A percentile compares a stretch with the other conserved stretches of the same genome.
These are phyloP conservation scores for Oryza glaberrima DNA, from an alignment of 176 grass and related monocot species.

Conservation along the genomic window DNA sequence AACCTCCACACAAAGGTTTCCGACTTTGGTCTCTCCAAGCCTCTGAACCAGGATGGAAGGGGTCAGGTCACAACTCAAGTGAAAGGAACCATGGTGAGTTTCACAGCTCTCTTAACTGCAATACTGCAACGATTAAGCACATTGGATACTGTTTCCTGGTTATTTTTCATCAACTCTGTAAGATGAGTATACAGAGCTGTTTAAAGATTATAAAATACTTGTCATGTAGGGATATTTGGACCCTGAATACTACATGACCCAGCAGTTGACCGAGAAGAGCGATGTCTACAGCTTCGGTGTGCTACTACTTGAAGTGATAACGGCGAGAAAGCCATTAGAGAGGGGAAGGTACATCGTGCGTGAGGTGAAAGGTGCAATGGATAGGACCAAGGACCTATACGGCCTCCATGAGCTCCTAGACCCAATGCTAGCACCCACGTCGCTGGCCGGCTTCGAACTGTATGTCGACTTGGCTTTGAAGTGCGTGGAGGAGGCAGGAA, in stretches of 20 bases:
- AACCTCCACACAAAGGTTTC: conserved; percentile 79
- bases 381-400: conserved; percentile 57
- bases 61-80: conserved; percentile 68
- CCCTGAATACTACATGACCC: conserved; percentile 91
- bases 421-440: conserved; percentile 35
- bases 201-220: not conserved
- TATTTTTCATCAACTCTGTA: not conserved
- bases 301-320: not conserved
- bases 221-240: conserved; percentile 73
- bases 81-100: conserved; percentile 83
- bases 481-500: conserved; percentile 71
- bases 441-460: conserved; percentile 48
- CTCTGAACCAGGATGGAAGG: conserved; percentile 43
- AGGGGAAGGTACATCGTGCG: conserved; percentile 61
- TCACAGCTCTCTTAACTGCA: not conserved
- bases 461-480: conserved; percentile 64
- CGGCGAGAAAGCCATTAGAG: conserved; percentile 71
- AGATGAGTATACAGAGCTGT: not conserved
- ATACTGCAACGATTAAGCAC: no score
- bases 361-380: conserved; percentile 48
- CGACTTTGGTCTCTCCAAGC: conserved; percentile 88
- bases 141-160: no score
- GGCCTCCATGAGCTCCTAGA: conserved; percentile 66
- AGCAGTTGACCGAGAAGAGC: conserved; percentile 40
- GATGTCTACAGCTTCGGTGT: not conserved